These are phyloP conservation scores for Claviceps sp. DNA, from an alignment of 2,329 filamentous ascomycete species.

Conservation along the genomic window DNA sequence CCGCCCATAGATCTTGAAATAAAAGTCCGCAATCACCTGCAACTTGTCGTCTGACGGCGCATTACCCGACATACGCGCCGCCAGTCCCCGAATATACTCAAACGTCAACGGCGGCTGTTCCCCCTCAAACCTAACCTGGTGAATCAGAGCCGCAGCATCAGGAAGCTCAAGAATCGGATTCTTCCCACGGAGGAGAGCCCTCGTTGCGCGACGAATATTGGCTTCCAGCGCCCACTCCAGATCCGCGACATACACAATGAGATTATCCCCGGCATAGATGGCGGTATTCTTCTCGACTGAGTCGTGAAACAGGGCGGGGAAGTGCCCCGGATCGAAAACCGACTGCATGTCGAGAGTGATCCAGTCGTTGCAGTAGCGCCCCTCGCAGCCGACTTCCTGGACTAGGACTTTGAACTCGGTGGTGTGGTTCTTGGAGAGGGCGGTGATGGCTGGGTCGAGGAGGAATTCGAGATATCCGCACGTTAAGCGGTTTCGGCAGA, in stretches of 20 bases:
- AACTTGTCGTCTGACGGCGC: slow-evolving; percentile 6
- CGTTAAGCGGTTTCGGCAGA: slow-evolving; percentile 10
- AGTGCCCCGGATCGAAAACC: no score
- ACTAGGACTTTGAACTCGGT: slow-evolving; percentile 9
- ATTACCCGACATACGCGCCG: slow-evolving; percentile 8
- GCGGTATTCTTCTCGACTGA: slow-evolving; percentile 12
- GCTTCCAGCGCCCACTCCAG: slow-evolving; percentile 15
- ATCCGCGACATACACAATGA: slow-evolving; percentile 12
- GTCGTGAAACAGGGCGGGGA: slow-evolving; percentile 10
- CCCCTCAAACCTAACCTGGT: slow-evolving; percentile 1
- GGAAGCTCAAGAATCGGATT: slow-evolving; percentile 5
- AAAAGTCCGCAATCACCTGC: slow-evolving; percentile 6
- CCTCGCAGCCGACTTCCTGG: slow-evolving; percentile 4
- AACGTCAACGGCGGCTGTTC: slow-evolving; percentile 7
- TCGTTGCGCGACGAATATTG: slow-evolving; percentile 11
- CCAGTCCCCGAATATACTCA: slow-evolving; percentile 7
- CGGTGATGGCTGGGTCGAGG: slow-evolving; percentile 14
- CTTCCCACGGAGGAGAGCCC: no score
- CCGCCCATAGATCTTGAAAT: slow-evolving; percentile 6
- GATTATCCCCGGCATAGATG: slow-evolving; percentile 11
- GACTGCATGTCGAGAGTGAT: slow-evolving; percentile 7
- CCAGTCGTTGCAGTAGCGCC: slow-evolving; percentile 9
- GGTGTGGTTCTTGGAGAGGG: slow-evolving; percentile 9
- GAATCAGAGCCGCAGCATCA: slow-evolving; percentile 9
- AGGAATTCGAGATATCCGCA: slow-evolving; percentile 14